Evolutionary conservation across 139 green algal species (phyloP), one percentile per base, ranked within the genome.

Genomic region (Asterochloris erici): DNA sequence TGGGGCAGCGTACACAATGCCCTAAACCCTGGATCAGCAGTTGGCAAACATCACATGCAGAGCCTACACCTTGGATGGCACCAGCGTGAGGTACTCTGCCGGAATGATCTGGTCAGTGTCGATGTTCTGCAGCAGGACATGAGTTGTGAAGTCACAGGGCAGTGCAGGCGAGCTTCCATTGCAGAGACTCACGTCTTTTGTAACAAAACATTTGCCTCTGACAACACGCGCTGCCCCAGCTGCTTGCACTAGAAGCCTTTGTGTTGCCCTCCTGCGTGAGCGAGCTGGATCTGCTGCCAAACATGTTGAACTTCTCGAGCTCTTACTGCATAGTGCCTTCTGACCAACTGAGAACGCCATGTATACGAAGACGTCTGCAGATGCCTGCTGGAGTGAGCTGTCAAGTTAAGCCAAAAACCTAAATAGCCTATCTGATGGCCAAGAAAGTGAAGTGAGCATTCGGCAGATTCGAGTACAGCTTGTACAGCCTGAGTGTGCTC

Each of bases 71-170:
- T 97, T 97, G 15, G 93, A 97, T 11, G 95, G 95, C 60, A 98
- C 95, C 54, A 98, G 89, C 0, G 95, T 98, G 9, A 98, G 85
- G 84, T 98, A 98, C 90, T 98, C 95, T 16, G 95, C 96, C 19
- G 96, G 96, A 77, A 98, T 98, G 78, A 98, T 98, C 80, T 98
- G 95, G 79, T 98, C 96, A 0, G 96, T 98, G 74, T 98, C 96
- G 60, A 98, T 98, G 88, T 98, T 98, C 92, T 98, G 91, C 86
- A 87, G 0, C 11, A 54, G 21, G 4, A 0, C 19, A 27, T 60
- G 61, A 63, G n/a, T 11, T 62, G 17, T 14, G 38, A 78, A 64
- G 11, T 79, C 38, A 29, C 13, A 9, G 61, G n/a, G 15, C 66
- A 23, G 11, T 47, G 27, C 62, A 69, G 26, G 19, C 10, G 17